phyloP scores from a whole-genome alignment of 192 early-diverging fungal species.

The Oehlia diaphana region DNA sequence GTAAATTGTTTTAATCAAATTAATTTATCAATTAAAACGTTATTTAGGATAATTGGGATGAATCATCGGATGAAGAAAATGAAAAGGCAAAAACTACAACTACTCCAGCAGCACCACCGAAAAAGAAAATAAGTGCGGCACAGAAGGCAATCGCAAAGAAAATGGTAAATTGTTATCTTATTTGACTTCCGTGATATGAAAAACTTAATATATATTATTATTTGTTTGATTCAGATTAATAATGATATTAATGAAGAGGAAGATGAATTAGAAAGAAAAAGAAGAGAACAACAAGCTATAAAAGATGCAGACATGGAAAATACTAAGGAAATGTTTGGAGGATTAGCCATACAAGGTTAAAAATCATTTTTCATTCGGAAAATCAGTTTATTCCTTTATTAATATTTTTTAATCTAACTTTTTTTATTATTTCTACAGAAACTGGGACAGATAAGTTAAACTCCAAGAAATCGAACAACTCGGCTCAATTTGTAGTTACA shows the following conservation, averaged over 20 bases:
- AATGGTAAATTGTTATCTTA: conserved; percentile 11
- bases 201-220: background rate
- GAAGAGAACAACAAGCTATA: conserved; percentile 55
- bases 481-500: background rate
- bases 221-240: background rate
- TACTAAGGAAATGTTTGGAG: conserved; percentile 64
- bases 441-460: no score
- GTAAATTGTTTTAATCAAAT: background rate
- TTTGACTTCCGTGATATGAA: background rate
- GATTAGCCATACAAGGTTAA: conserved; percentile 56
- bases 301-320: conserved; percentile 65
- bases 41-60: conserved; percentile 54
- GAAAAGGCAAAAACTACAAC: conserved; percentile 37
- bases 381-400: background rate
- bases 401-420: background rate
- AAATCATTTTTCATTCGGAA: background rate
- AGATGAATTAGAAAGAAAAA: conserved; percentile 57
- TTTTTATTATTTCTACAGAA: background rate
- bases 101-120: conserved; percentile 34
- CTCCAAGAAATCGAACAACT: no score
- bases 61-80: conserved; percentile 58
- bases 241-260: conserved; percentile 37
- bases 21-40: background rate
- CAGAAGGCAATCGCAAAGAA: conserved; percentile 60
- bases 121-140: conserved; percentile 54